phyloP scores from a whole-genome alignment of 768 basidiomycete species.

The Collybia sordida region DNA sequence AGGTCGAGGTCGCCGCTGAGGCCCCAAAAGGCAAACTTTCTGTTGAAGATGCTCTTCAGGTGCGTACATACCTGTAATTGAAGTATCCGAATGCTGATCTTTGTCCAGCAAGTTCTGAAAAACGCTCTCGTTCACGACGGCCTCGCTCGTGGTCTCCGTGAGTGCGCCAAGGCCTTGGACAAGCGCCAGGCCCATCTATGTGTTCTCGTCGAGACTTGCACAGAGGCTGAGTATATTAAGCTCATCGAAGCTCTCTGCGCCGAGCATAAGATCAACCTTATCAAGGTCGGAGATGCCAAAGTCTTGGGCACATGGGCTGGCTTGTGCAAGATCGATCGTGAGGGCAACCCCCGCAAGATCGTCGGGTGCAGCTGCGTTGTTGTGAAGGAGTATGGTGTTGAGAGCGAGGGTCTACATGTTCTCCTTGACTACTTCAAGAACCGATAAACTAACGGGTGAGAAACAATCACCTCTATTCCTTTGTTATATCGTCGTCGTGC shows the following conservation, averaged over 20 bases:
- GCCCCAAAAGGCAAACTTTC: slow-evolving; percentile 94
- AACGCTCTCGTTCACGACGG: slow-evolving; percentile 98
- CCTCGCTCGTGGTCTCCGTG: slow-evolving; percentile 95
- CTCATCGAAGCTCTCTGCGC: slow-evolving; percentile 99
- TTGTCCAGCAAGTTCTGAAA: slow-evolving; percentile 91
- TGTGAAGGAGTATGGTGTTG: slow-evolving; percentile 95
- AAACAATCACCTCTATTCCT: slow-evolving; percentile 8
- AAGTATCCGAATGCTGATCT: slow-evolving; percentile 1
- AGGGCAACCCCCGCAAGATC: slow-evolving; percentile 97
- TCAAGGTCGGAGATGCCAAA: slow-evolving; percentile 99
- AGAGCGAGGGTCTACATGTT: slow-evolving; percentile 93
- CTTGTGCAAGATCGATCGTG: slow-evolving; percentile 99
- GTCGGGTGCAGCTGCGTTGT: slow-evolving; percentile 94
- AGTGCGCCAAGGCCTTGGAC: slow-evolving; percentile 97
- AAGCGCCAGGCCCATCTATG: slow-evolving; percentile 98
- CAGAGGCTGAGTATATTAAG: slow-evolving; percentile 99
- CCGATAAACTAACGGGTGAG: slow-evolving; percentile 55
- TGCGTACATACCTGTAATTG: slow-evolving; percentile 24
- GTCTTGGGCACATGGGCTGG: slow-evolving; percentile 98
- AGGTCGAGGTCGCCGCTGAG: slow-evolving; percentile 82
- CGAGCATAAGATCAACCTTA: slow-evolving; percentile 99
- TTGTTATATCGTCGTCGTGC: slow-evolving; percentile 7
- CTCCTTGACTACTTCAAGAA: slow-evolving; percentile 96
- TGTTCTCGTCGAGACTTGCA: slow-evolving; percentile 98
- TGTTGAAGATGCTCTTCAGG: slow-evolving; percentile 94